Conservation (phyloP, 495 filamentous ascomycete species). For the Xylaria cubensis region DNA sequence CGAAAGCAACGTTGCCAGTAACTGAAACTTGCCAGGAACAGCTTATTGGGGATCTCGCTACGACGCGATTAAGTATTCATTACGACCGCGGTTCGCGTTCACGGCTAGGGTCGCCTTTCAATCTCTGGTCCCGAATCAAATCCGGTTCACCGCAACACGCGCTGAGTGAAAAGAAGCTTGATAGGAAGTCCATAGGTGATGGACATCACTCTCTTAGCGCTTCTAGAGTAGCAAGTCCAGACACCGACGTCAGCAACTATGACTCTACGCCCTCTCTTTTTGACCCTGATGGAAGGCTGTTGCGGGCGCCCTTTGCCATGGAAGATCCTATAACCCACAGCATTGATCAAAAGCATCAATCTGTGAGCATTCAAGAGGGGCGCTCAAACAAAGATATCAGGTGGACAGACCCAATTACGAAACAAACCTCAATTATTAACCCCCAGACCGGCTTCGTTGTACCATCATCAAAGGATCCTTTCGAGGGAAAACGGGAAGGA, state of each 20-base stretch:
- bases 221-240: not conserved
- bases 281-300: slow-evolving; percentile 13
- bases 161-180: slow-evolving; percentile 5
- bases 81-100: slow-evolving; percentile 29
- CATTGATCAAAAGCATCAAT: not conserved
- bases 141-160: slow-evolving; percentile 48
- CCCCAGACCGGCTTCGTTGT: slow-evolving; percentile 66
- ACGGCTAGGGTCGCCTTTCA: slow-evolving; percentile 55
- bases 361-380: not conserved
- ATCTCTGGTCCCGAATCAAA: slow-evolving; percentile 74
- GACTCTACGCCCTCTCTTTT: slow-evolving; percentile 1
- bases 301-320: slow-evolving; percentile 19
- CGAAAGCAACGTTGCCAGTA: slow-evolving; percentile 22
- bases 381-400: slow-evolving; percentile 49
- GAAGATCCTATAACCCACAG: not conserved
- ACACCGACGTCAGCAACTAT: not conserved
- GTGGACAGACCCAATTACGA: slow-evolving; percentile 76
- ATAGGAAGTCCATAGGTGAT: not conserved
- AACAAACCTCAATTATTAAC: slow-evolving; percentile 63
- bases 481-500: slow-evolving; percentile 15
- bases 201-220: not conserved
- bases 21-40: slow-evolving; percentile 1
- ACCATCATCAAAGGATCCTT: slow-evolving; percentile 1
- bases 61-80: slow-evolving; percentile 39
- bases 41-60: slow-evolving; percentile 37